Evolutionary conservation across 495 filamentous ascomycete species (phyloP).

Genomic region (Penicillium soppii): DNA sequence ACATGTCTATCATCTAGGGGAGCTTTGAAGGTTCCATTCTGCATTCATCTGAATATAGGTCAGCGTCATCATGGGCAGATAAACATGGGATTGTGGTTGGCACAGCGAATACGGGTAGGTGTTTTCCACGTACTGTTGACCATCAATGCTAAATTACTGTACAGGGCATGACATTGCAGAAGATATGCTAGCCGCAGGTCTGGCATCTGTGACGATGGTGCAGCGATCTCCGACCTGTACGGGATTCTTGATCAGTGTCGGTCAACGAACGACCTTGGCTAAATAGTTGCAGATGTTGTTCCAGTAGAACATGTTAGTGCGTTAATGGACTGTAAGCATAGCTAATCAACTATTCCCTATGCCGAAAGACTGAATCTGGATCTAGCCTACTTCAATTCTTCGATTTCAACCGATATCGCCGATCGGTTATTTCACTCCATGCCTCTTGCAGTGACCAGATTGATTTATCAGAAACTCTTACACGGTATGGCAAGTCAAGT

Average conservation of each 20-base stretch:
- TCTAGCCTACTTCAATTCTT: constrained; percentile 26
- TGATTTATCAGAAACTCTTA: constrained; percentile 3
- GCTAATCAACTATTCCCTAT: background rate
- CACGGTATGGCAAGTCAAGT: constrained; percentile 6
- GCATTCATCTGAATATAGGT: constrained; percentile 33
- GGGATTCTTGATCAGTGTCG: background rate
- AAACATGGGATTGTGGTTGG: constrained; percentile 41
- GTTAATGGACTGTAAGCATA: background rate
- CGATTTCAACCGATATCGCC: constrained; percentile 22
- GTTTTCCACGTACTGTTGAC: background rate
- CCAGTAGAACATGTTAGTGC: background rate
- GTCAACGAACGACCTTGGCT: background rate
- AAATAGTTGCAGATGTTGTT: constrained; percentile 3
- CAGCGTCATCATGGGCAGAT: constrained; percentile 26
- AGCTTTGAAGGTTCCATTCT: constrained; percentile 29
- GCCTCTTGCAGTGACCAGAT: constrained; percentile 21
- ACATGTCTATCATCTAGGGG: background rate
- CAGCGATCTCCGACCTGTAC: constrained; percentile 32
- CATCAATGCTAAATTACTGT: background rate
- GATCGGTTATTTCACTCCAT: constrained; percentile 23
- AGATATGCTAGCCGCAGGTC: constrained; percentile 39
- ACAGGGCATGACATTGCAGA: constrained; percentile 43
- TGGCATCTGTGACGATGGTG: constrained; percentile 39
- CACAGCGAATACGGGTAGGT: constrained; percentile 40
- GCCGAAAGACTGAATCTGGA: background rate